Evolutionary conservation across 768 basidiomycete genomes (phyloP), one percentile per base, ranked within the genome.

Genomic region (Gyrodon lividus): DNA sequence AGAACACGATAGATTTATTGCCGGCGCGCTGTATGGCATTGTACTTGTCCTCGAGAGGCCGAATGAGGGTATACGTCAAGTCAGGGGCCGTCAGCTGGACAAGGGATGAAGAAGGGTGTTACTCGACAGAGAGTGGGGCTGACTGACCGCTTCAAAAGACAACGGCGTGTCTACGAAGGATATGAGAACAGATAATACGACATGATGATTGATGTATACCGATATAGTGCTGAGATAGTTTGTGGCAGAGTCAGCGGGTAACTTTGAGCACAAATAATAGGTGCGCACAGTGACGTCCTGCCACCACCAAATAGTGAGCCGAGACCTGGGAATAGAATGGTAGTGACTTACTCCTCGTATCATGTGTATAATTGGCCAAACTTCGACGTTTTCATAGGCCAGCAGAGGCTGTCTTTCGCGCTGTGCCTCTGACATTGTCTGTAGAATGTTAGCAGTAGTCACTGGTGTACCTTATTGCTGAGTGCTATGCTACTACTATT

Each of bases 21-120:
- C 87, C 86, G 40, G 74, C 65, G 23, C 75, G 77, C 63, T 91
- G 88, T 43, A 93, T 71, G 9, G 77, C 75, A 26, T 80, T 72
- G 68, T 97, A 97, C 72, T 94, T 96, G 52, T 94, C 89, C 42
- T 86, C 81, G 28, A 98, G 77, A 0, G 95, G 95, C 33, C 85
- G 87, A 48, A 96, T 77, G 55, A 98, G 84, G 1, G 91, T 88
- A 65, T 97, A 97, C 2, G 89, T 92, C 31, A 94, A 78, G 66
- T 98, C 95, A 2, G 95, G 91, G 1, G 87, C 85, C 1, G 79
- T 80, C 40, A 97, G 74, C 86, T 95, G 68, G 14, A 46, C 48
- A 23, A 46, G 3, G 23, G 20, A 23, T 61, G 16, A 71, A 59
- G 35, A 40, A 22, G 3, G 34, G 28, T 16, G 33, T 45, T 28